These are phyloP conservation scores for Phytophthora lateralis DNA, from an alignment of 352 stramenopile genomes.

Conservation along the genomic window DNA sequence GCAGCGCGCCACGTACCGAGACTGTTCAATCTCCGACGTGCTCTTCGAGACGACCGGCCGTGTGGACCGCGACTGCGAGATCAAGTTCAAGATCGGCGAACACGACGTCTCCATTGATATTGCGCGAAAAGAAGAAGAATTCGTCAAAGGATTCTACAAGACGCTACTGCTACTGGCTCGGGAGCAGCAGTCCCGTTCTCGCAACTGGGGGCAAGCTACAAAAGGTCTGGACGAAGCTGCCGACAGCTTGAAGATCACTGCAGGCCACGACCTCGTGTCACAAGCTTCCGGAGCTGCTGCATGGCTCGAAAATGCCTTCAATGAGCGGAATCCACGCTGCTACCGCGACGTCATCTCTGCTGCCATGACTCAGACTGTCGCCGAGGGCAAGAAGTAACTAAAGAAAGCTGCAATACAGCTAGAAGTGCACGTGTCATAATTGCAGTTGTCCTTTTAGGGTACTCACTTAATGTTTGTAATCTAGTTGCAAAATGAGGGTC, in stretches of 20 bases:
- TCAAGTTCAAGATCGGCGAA: conserved; percentile 62
- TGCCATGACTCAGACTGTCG: conserved; percentile 27
- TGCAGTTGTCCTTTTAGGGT: conserved; percentile 7
- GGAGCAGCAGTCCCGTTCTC: conserved; percentile 43
- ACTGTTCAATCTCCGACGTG: conserved; percentile 38
- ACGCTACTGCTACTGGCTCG: conserved; percentile 46
- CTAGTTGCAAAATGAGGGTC: conserved; percentile 11
- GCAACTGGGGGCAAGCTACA: conserved; percentile 39
- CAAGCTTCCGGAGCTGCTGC: conserved; percentile 29
- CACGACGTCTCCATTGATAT: conserved; percentile 56
- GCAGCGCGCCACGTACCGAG: conserved; percentile 46
- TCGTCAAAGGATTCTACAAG: conserved; percentile 60
- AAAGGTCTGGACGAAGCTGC: conserved; percentile 36
- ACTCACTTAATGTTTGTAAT: conserved; percentile 4
- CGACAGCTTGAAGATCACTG: conserved; percentile 42
- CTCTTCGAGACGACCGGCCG: conserved; percentile 61
- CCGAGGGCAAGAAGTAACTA: conserved; percentile 21
- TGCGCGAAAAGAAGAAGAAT: conserved; percentile 49
- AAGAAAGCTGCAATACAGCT: not conserved
- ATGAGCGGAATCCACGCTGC: conserved; percentile 37
- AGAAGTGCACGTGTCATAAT: not conserved
- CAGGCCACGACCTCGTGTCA: conserved; percentile 28
- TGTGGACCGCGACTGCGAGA: conserved; percentile 66
- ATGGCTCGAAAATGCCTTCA: conserved; percentile 43
- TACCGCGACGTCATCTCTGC: conserved; percentile 37